Conservation (phyloP, 1,284 basidiomycete genomes). For the Vanrija sp. region DNA sequence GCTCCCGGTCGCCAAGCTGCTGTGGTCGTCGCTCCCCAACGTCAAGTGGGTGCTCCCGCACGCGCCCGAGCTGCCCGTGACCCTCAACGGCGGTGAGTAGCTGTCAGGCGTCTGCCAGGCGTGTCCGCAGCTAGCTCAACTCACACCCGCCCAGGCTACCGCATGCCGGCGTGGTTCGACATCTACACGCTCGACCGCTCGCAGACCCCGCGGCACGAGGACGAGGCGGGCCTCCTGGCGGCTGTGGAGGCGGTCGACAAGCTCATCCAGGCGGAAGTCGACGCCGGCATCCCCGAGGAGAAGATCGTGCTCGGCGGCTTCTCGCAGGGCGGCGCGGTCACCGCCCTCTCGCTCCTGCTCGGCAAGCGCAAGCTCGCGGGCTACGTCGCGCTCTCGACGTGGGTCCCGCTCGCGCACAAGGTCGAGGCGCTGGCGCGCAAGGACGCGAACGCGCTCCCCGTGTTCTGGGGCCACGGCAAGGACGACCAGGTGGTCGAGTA, state of each 20-base stretch:
- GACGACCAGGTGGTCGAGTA: conserved; percentile 68
- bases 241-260: conserved; percentile 62
- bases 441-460: conserved; percentile 56
- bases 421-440: conserved; percentile 52
- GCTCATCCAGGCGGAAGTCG: conserved; percentile 70
- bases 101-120: neutral
- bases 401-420: conserved; percentile 65
- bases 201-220: conserved; percentile 61
- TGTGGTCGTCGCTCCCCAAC: conserved; percentile 59
- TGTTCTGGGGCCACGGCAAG: conserved; percentile 87
- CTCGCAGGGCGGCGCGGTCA: conserved; percentile 79
- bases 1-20: conserved; percentile 69
- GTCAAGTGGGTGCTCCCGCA: conserved; percentile 81
- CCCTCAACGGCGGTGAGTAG: conserved; percentile 42
- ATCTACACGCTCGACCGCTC: conserved; percentile 63
- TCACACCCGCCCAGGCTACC: conserved; percentile 19
- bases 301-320: conserved; percentile 72
- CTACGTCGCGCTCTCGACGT: conserved; percentile 68
- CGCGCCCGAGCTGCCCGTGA: conserved; percentile 57
- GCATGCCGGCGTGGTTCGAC: conserved; percentile 63
- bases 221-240: conserved; percentile 62
- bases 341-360: conserved; percentile 67
- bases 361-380: conserved; percentile 67
- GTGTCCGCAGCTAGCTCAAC: neutral
- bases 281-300: conserved; percentile 62